Percentiles rank a stretch among this genome's conserved stretches.
phyloP scores from a whole-genome alignment of 495 filamentous ascomycete genomes.

The Neurospora sp. region DNA sequence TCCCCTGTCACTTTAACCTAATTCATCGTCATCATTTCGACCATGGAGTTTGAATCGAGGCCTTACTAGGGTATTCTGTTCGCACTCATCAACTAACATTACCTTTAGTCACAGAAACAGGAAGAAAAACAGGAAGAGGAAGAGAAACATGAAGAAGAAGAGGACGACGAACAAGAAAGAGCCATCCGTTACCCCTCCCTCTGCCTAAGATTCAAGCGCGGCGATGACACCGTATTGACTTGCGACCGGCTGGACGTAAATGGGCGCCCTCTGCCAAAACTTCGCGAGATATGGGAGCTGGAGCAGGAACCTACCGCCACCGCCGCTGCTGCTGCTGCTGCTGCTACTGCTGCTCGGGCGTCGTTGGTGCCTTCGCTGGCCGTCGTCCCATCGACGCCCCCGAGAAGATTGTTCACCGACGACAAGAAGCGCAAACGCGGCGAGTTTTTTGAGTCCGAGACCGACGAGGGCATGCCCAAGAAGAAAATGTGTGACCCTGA shows the following conservation, averaged over 20 bases:
- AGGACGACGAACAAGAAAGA: too few species aligned
- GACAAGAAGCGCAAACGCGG: too few species aligned
- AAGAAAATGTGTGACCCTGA: too few species aligned
- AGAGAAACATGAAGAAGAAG: too few species aligned
- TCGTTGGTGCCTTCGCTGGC: background rate
- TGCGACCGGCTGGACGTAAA: background rate
- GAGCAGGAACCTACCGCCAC: background rate
- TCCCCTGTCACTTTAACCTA: too few species aligned
- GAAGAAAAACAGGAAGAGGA: too few species aligned
- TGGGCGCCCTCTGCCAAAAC: background rate
- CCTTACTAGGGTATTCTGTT: too few species aligned
- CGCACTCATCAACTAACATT: too few species aligned
- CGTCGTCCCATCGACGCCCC: background rate
- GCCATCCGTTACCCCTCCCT: background rate
- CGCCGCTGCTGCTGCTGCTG: background rate
- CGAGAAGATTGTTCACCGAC: background rate
- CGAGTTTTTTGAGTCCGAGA: background rate
- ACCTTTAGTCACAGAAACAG: too few species aligned
- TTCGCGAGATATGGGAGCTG: background rate
- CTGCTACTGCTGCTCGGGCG: background rate
- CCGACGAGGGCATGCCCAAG: background rate
- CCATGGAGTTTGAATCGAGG: too few species aligned
- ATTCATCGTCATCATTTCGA: too few species aligned
- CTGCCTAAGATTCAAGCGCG: background rate
- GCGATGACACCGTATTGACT: background rate